Base-by-base conservation (phyloP, 139 green algal genomes). In the Asterochloris sp. region DNA sequence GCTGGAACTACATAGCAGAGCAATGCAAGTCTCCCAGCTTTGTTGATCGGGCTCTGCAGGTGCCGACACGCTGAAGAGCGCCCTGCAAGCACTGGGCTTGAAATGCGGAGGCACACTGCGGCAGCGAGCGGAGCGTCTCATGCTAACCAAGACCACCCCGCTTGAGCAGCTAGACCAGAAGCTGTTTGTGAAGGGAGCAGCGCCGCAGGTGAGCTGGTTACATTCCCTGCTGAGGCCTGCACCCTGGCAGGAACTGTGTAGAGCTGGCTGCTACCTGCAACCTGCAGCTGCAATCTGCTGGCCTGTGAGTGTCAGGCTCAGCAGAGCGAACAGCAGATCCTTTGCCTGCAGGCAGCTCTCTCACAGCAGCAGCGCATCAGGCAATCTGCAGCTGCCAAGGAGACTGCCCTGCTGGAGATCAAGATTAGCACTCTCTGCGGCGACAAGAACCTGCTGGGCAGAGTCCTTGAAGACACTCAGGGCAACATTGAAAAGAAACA, bases 401-500 rank as follows among this genome's bases (percentile, higher is more conserved):
- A 73, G 11, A 73, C 82, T 27, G 88, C 86, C 27, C 69, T 88
- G 82, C 75, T 88, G 66, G 89, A 94, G 78, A 77, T 76, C 63
- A 86, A 87, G 67, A 62, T 89, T 54, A 17, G 80, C 28, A 28
- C 76, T 17, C 47, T 68, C 24, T 23, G 61, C 28, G 62, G 29
- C 17, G 79, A 77, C 26, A 79, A 83, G 17, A 80, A 84, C n/a
- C 71, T 81, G 61, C 83, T 98, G 71, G 87, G 88, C 77, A 86
- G 80, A 21, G 89, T 97, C 14, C 68, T 94, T 12, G 86, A 91
- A 0, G 93, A 95, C 80, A 99, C 95, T 38, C 86, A 88, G 74
- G 92, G 83, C 9, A 89, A 94, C 27, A 92, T 98, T 64, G 95
- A 99, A 90, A 98, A 98, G 90, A 96, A 97, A 85, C 89, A 95